phyloP scores from a whole-genome alignment of 768 basidiomycete genomes.

The Suillus weaverae region DNA sequence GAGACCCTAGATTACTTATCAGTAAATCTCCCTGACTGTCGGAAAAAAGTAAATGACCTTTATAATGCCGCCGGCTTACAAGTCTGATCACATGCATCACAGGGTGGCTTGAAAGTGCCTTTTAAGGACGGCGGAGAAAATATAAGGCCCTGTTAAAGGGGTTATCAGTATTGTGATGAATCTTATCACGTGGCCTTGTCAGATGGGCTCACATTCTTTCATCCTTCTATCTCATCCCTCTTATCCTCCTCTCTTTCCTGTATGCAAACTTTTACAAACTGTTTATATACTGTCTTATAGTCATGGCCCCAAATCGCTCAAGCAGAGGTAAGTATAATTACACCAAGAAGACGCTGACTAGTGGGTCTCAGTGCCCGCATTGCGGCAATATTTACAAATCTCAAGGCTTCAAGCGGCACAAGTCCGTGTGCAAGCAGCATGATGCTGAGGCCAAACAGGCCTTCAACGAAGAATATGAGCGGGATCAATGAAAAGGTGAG shows the following conservation, averaged over 20 bases:
- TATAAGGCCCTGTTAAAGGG: no score
- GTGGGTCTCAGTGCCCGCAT: not conserved
- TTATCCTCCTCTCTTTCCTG: not conserved
- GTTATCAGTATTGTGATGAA: no score
- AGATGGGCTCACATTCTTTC: not conserved
- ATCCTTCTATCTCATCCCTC: not conserved
- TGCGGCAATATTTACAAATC: not conserved
- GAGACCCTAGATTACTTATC: no score
- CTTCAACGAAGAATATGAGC: no score
- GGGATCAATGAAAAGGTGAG: no score
- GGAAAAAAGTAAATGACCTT: no score
- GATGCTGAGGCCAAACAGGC: no score
- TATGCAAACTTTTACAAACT: not conserved
- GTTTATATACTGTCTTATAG: not conserved
- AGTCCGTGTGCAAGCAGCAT: not conserved
- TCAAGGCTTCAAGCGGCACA: not conserved
- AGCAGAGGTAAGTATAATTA: not conserved
- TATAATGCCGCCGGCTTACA: no score
- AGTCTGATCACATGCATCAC: no score
- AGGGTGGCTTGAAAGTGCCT: no score
- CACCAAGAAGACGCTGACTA: not conserved
- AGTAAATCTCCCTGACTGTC: no score
- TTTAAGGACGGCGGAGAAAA: no score
- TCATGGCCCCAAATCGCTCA: not conserved
- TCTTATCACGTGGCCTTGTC: not conserved